A percentile compares a stretch with the other conserved stretches of the same genome.
Evolutionary conservation across 495 filamentous ascomycete genomes (phyloP).

Genomic region (Aspergillus incahuasiensis): DNA sequence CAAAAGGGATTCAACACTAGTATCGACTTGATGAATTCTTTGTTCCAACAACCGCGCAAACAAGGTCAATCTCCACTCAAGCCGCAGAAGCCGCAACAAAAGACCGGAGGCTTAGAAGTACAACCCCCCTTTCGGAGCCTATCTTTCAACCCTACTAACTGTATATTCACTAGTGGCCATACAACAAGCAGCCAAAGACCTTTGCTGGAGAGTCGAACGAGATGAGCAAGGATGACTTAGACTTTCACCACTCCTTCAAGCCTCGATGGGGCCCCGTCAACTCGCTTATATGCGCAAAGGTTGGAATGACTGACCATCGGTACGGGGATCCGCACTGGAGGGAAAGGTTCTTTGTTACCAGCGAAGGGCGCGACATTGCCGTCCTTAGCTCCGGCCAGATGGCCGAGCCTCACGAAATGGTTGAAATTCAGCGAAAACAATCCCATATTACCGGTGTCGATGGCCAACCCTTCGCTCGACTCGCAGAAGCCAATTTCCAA

Average conservation of each 20-base stretch:
- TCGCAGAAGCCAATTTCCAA: slow-evolving; percentile 29
- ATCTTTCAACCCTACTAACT: slow-evolving; percentile 23
- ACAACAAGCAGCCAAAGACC: slow-evolving; percentile 69
- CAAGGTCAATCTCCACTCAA: slow-evolving; percentile 33
- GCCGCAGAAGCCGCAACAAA: slow-evolving; percentile 45
- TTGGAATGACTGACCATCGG: slow-evolving; percentile 21
- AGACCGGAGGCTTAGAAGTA: slow-evolving; percentile 61
- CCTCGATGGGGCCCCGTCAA: slow-evolving; percentile 77
- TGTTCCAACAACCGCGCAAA: slow-evolving; percentile 57
- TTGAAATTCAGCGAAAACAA: slow-evolving; percentile 34
- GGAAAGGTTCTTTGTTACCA: slow-evolving; percentile 33
- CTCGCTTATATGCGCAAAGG: slow-evolving; percentile 59
- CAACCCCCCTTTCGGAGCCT: slow-evolving; percentile 46
- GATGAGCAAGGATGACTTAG: slow-evolving; percentile 53
- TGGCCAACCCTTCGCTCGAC: slow-evolving; percentile 35
- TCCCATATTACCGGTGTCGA: slow-evolving; percentile 35
- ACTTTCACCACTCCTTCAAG: slow-evolving; percentile 61
- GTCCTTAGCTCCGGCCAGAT: slow-evolving; percentile 26
- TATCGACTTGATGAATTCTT: slow-evolving; percentile 88
- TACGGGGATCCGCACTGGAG: slow-evolving; percentile 30
- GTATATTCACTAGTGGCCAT: slow-evolving; percentile 69
- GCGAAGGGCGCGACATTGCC: slow-evolving; percentile 34
- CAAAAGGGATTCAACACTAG: slow-evolving; percentile 65
- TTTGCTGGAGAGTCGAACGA: slow-evolving; percentile 51
- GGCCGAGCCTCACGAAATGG: slow-evolving; percentile 28